Base-by-base conservation (phyloP, 768 basidiomycete species). In the Mycena kentingensis region DNA sequence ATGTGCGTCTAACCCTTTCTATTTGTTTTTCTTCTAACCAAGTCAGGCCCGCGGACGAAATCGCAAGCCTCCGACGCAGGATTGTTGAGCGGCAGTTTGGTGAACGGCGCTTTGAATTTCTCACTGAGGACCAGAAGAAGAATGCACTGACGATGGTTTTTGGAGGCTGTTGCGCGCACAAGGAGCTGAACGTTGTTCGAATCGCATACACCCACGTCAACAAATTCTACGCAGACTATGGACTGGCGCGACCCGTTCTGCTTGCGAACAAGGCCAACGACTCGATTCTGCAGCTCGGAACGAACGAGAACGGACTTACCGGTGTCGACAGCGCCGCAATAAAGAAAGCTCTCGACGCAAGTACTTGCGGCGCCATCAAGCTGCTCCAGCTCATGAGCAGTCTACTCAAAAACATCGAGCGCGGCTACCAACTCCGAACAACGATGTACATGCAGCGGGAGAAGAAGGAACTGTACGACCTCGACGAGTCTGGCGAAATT, bases 181-280 rank as follows among this genome's bases (percentile, higher is more conserved):
- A 69, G 51, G 68, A 70, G 26, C 32, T 70, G n/a, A 71, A 70
- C 28, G 54, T 60, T 3, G 55, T 67, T n/a, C 60, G 63, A 32
- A 64, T 63, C 19, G 66, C 67, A 1, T 51, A 52, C 26, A 13
- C 11, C 13, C 35, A n/a, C 11, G 58, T 68, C 49, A 46, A 37
- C 21, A 21, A n/a, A n/a, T n/a, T n/a, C n/a, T n/a, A n/a, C n/a
- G n/a, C n/a, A n/a, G n/a, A n/a, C n/a, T n/a, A n/a, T n/a, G n/a
- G n/a, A n/a, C n/a, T n/a, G n/a, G n/a, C n/a, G n/a, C n/a, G n/a
- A n/a, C n/a, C n/a, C n/a, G n/a, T n/a, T n/a, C n/a, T n/a, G n/a
- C n/a, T n/a, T n/a, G n/a, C n/a, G n/a, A n/a, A n/a, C n/a, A n/a
- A n/a, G n/a, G n/a, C n/a, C n/a, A n/a, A n/a, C n/a, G n/a, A n/a